Conservation (phyloP, 148 eudicot species). For the Dysphania ambrosioides region DNA sequence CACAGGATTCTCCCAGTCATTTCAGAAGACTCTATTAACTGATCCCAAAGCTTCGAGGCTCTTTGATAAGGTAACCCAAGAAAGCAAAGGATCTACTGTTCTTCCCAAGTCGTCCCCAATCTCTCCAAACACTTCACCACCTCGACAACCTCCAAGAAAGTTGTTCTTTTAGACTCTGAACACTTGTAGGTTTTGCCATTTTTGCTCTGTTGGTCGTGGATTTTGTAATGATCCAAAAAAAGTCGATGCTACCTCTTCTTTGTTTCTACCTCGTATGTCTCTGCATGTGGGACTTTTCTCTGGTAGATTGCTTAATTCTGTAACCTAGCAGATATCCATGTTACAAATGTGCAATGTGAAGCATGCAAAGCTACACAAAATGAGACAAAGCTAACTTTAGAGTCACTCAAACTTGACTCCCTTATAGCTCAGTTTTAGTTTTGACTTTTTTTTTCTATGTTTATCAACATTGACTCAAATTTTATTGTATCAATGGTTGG, state of each 20-base stretch:
- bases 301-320: neutral
- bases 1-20: conserved; percentile 90
- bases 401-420: no score
- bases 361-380: no score
- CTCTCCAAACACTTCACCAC: conserved; percentile 39
- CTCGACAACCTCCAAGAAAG: conserved; percentile 54
- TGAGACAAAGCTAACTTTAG: no score
- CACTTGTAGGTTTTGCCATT: no score
- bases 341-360: neutral
- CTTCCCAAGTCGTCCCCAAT: conserved; percentile 32
- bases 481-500: no score
- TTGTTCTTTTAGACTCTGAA: conserved; percentile 60
- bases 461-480: no score
- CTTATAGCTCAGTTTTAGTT: no score
- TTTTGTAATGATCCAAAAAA: conserved; percentile 15
- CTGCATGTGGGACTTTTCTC: neutral
- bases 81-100: conserved; percentile 38
- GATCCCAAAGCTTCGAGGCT: conserved; percentile 73
- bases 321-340: neutral
- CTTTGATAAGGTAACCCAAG: conserved; percentile 49
- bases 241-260: conserved; percentile 9
- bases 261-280: neutral
- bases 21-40: conserved; percentile 74
- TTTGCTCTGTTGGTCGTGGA: conserved; percentile 2
- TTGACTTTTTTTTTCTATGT: no score